Conservation (phyloP, 2,329 filamentous ascomycete genomes). For the Mollisiaceae sp. region DNA sequence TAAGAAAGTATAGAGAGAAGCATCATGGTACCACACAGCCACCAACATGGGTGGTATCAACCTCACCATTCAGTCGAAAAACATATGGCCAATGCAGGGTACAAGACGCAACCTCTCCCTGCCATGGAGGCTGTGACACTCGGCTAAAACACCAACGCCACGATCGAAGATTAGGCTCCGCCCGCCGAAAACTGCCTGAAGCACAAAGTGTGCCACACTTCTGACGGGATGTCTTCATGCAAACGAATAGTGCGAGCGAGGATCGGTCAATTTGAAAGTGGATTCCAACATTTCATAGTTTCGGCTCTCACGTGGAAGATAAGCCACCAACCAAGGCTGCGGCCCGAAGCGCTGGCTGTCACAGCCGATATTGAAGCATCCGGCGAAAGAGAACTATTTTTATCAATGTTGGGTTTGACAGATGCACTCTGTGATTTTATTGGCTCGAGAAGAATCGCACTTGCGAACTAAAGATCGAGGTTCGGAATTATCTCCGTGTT, state of each 20-base stretch:
- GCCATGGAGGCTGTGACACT: constrained; percentile 10
- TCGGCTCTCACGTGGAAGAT: too few species aligned
- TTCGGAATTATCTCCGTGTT: too few species aligned
- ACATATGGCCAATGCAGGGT: constrained; percentile 11
- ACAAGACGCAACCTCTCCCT: background rate
- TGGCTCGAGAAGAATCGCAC: too few species aligned
- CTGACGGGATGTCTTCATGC: background rate
- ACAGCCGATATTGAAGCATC: too few species aligned
- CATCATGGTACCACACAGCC: background rate
- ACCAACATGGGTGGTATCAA: background rate
- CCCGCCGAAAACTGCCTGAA: constrained; percentile 9
- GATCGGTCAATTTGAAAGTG: background rate
- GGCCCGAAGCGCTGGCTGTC: constrained; percentile 18
- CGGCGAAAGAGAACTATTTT: too few species aligned
- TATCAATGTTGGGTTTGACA: too few species aligned
- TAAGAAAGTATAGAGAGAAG: background rate
- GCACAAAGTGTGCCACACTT: constrained; percentile 5
- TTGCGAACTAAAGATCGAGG: too few species aligned
- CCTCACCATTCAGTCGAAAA: background rate
- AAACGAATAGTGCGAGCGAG: background rate
- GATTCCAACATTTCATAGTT: background rate
- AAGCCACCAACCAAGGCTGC: constrained; percentile 16
- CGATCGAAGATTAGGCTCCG: constrained; percentile 10
- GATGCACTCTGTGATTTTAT: too few species aligned
- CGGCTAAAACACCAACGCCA: constrained; percentile 11